Percentiles rank a stretch among this genome's conserved stretches.
Conservation (phyloP, 176 grass and related monocot genomes). For the Bolboschoenus planiculmis region DNA sequence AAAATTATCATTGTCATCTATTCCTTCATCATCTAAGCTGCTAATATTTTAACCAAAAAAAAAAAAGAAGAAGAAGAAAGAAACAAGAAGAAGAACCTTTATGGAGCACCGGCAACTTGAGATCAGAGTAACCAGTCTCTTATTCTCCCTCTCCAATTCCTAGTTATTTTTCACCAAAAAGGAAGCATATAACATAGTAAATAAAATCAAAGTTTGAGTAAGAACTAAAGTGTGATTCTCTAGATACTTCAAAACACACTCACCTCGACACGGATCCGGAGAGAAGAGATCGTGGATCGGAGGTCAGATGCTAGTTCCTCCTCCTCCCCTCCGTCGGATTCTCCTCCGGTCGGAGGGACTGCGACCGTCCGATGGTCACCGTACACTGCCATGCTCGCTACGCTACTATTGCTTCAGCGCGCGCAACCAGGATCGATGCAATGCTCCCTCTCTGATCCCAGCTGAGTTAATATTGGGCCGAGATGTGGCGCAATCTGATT, state of each 20-base stretch:
- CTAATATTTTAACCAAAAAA: neutral
- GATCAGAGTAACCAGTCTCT: slow-evolving; percentile 32
- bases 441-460: too few relatives aligned
- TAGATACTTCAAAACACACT: neutral
- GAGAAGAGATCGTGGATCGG: slow-evolving; percentile 2
- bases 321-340: neutral
- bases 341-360: neutral
- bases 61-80: slow-evolving; percentile 13
- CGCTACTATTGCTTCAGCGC: neutral
- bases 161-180: slow-evolving; percentile 15
- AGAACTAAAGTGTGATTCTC: neutral
- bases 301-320: slow-evolving; percentile 4
- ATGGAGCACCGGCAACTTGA: slow-evolving; percentile 46
- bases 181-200: neutral
- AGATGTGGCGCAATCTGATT: neutral
- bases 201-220: neutral
- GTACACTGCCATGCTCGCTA: neutral
- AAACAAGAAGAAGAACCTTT: slow-evolving; percentile 55
- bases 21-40: neutral
- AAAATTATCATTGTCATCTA: neutral
- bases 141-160: slow-evolving; percentile 77
- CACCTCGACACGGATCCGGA: slow-evolving; percentile 29
- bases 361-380: neutral
- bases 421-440: neutral
- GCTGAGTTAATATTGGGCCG: neutral